A percentile compares a stretch with the other conserved stretches of the same genome.
Conservation (phyloP, 2,329 filamentous ascomycete species). For the Ampelomyces quisqualis region DNA sequence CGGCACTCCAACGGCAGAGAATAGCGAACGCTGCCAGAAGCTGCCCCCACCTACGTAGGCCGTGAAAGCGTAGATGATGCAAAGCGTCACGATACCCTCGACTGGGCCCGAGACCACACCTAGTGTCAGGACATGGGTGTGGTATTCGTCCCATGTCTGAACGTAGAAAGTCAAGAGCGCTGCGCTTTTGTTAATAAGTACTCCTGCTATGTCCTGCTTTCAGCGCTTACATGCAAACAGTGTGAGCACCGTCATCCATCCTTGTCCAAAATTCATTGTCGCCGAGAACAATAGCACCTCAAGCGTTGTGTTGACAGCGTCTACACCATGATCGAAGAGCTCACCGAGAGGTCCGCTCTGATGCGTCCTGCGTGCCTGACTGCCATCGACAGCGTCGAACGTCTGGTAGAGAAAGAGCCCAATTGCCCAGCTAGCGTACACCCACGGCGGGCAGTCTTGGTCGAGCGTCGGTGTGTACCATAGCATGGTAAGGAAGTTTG, state of each 20-base stretch:
- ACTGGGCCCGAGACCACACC: conserved; percentile 92
- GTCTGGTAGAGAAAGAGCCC: conserved; percentile 97
- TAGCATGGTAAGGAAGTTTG: conserved; percentile 86
- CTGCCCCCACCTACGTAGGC: conserved; percentile 82
- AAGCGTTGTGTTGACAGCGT: conserved; percentile 93
- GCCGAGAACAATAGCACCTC: conserved; percentile 90
- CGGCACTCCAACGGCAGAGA: conserved; percentile 69
- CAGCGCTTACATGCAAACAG: conserved; percentile 71
- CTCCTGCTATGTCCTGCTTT: neutral
- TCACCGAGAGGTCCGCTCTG: conserved; percentile 94
- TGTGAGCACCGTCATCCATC: conserved; percentile 81
- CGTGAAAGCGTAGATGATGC: conserved; percentile 78
- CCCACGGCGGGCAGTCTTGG: conserved; percentile 90
- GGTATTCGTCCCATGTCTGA: conserved; percentile 99
- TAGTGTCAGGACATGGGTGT: conserved; percentile 91
- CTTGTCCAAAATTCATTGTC: conserved; percentile 88
- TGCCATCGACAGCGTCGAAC: conserved; percentile 94
- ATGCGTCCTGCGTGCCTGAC: conserved; percentile 84
- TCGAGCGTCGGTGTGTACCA: conserved; percentile 97
- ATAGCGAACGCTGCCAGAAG: conserved; percentile 88
- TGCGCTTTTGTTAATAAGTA: conserved; percentile 37
- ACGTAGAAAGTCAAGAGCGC: conserved; percentile 95
- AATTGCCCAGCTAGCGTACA: conserved; percentile 87
- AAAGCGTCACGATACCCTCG: conserved; percentile 85
- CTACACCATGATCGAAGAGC: conserved; percentile 94